Evolutionary conservation across 495 filamentous ascomycete genomes (phyloP).

Genomic region (Lasiosphaeria miniovina): DNA sequence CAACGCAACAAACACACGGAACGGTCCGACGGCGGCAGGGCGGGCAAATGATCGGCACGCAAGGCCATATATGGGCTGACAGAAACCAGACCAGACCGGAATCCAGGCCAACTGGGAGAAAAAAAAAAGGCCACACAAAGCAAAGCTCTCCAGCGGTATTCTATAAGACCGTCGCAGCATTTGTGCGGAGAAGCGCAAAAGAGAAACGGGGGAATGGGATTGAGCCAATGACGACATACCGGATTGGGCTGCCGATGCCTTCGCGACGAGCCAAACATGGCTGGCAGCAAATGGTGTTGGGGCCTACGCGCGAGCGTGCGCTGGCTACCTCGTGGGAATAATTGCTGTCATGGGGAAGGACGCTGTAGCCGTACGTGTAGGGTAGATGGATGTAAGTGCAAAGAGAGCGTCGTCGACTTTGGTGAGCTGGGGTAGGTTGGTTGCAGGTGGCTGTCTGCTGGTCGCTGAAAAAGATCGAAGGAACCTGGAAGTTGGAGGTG

Average conservation of each 20-base stretch:
- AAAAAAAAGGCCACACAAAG: background rate
- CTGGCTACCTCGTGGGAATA: background rate
- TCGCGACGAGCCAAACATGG: conserved; percentile 44
- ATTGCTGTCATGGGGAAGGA: background rate
- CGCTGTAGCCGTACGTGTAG: background rate
- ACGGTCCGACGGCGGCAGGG: no score
- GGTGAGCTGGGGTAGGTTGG: background rate
- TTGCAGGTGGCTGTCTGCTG: background rate
- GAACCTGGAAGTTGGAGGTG: background rate
- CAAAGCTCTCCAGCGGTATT: background rate
- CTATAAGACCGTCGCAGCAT: background rate
- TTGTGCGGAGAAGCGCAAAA: conserved; percentile 4
- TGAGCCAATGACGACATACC: conserved; percentile 43
- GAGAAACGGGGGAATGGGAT: conserved; percentile 9
- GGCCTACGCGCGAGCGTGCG: conserved; percentile 9
- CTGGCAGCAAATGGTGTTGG: conserved; percentile 11
- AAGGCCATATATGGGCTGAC: no score
- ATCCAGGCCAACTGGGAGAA: background rate
- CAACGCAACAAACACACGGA: background rate
- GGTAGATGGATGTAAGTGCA: no score
- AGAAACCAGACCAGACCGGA: no score
- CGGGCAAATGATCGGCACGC: no score
- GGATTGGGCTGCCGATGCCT: conserved; percentile 42
- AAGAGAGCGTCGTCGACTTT: no score
- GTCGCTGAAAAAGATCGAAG: background rate